A percentile compares a stretch with the other conserved stretches of the same genome.
These are phyloP conservation scores for Claviceps sp. DNA, from an alignment of 2,329 filamentous ascomycete species.

Conservation along the genomic window DNA sequence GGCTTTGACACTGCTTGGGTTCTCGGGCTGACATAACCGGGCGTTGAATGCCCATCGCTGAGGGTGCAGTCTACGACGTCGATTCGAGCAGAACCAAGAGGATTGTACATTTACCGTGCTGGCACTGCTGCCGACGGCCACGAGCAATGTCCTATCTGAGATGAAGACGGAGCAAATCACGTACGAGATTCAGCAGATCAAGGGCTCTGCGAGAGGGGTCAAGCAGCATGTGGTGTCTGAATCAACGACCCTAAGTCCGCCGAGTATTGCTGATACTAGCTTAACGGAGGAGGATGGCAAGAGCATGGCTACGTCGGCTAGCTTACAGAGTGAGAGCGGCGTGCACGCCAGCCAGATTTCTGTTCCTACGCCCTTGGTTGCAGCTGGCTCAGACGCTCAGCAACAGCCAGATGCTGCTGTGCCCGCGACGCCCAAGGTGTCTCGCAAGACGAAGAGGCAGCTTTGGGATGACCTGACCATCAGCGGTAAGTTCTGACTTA, in stretches of 20 bases:
- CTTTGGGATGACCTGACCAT: constrained; percentile 97
- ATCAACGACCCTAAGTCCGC: constrained; percentile 35
- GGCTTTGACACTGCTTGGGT: background rate
- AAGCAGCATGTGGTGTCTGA: constrained; percentile 39
- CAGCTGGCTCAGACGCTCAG: constrained; percentile 18
- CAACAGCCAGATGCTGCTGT: constrained; percentile 28
- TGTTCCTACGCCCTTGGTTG: constrained; percentile 34
- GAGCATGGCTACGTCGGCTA: constrained; percentile 46
- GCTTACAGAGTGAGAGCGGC: constrained; percentile 68
- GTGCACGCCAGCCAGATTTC: constrained; percentile 69
- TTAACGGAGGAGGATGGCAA: constrained; percentile 71
- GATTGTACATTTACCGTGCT: constrained; percentile 97
- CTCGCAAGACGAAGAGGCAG: constrained; percentile 71
- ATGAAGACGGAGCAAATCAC: constrained; percentile 89
- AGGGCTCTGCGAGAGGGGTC: constrained; percentile 48
- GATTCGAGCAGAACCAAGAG: constrained; percentile 98
- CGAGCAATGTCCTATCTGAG: constrained; percentile 74
- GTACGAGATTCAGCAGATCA: constrained; percentile 87
- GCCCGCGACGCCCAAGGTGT: constrained; percentile 30
- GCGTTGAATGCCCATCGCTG: background rate
- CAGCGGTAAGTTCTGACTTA: constrained; percentile 49
- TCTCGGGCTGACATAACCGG: background rate
- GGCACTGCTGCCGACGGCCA: constrained; percentile 84
- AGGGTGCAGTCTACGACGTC: constrained; percentile 61
- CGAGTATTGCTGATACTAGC: constrained; percentile 54